Percentiles rank a stretch among this genome's conserved stretches.
Conservation (phyloP, 73 alveolate genomes). For the Paramecium bursaria region DNA sequence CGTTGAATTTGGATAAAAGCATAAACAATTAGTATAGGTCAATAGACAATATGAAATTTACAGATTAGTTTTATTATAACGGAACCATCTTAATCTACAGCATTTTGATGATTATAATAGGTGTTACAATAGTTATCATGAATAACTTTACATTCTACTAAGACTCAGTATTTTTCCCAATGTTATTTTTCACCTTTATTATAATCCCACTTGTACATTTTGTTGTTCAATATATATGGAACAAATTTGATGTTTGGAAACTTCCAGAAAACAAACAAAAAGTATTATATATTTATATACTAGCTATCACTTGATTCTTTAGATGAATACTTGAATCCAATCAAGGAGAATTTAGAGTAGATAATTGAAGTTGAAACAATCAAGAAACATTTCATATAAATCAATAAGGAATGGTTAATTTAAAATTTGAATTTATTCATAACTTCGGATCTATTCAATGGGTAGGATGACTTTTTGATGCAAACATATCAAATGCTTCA, state of each 20-base stretch:
- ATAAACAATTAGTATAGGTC: constrained; percentile 18
- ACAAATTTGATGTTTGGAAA: constrained; percentile 51
- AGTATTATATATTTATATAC: too few relatives aligned
- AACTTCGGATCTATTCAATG: not conserved
- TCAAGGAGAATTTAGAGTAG: constrained; percentile 45
- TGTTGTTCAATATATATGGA: constrained; percentile 25
- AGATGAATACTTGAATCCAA: constrained; percentile 50
- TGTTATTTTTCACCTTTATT: not conserved
- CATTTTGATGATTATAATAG: not conserved
- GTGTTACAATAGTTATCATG: constrained; percentile 8
- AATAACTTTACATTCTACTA: constrained; percentile 16
- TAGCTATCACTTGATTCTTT: constrained; percentile 28
- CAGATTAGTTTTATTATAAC: constrained; percentile 52
- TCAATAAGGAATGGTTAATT: constrained; percentile 37
- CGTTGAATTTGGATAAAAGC: constrained; percentile 20
- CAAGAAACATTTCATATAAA: constrained; percentile 40
- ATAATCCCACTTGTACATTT: not conserved
- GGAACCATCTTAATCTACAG: constrained; percentile 12
- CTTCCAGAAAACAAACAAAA: constrained; percentile 29
- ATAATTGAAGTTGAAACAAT: constrained; percentile 49
- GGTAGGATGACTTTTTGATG: constrained; percentile 26
- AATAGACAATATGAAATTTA: constrained; percentile 52
- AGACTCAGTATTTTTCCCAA: constrained; percentile 24
- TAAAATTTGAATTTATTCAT: constrained; percentile 20
- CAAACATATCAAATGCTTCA: constrained; percentile 23